Evolutionary conservation across 164 flowering plant genomes (phyloP), one percentile per base, ranked within the genome.

Genomic region (Vitis riparia): DNA sequence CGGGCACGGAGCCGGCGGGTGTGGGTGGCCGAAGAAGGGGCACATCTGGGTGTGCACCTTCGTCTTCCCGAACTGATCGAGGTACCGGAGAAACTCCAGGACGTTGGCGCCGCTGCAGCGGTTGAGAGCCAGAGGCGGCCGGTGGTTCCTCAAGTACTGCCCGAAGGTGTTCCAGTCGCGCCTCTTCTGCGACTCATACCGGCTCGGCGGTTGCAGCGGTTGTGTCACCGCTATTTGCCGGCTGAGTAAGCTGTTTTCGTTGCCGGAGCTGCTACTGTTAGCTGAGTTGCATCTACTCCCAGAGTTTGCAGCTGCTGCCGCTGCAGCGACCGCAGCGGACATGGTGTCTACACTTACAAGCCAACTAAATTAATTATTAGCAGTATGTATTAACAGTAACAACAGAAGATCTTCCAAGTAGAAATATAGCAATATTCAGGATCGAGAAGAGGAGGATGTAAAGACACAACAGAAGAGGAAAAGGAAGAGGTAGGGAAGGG

Each of bases 31-130:
- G 52, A 72, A 76, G 49, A 68, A 68, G 11, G 61, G 72, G 17
- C 76, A 76, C 8, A 23, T 32, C 27, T 51, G 30, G 59, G 51
- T 14, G 56, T 77, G 73, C 12, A 70, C 71, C 64, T 73, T 68
- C 17, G 80, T 76, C 60, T 76, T 73, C 2, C 83, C 82, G 70
- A 77, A 74, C 56, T 77, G 77, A 50, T 81, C 84, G 15, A 76
- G 75, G 75, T 77, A 79, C 11, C 78, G 69, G 60, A 81, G 77
- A 68, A 81, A 81, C 51, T 81, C 81, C 11, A 81, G 70, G 14
- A 82, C 81, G 57, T 82, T 77, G 44, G 82, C 82, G 11, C 80
- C 78, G 69, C 81, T 78, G 73, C 84, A 78, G 2, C 75, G 77
- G 6, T 65, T 19, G 14, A 76, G 71, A 2, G 69, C 11, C 19